Conservation (phyloP, 208 protist genomes). For the Leishmania guyanensis region DNA sequence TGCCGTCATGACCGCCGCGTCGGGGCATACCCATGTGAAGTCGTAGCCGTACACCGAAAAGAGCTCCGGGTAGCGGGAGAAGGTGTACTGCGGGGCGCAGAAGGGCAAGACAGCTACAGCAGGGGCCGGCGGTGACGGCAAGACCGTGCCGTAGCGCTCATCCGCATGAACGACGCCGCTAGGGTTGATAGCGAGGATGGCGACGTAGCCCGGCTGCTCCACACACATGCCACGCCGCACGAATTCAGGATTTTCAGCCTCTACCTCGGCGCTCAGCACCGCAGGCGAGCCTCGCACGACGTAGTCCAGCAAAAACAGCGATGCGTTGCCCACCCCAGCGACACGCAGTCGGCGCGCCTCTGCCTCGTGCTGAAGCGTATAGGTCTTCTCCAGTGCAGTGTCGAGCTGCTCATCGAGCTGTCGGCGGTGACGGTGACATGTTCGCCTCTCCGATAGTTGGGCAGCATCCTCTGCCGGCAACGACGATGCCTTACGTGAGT, state of each 20-base stretch:
- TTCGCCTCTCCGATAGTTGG: neutral
- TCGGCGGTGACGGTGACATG: neutral
- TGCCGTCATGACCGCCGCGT: slow-evolving; percentile 33
- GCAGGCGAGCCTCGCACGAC: slow-evolving; percentile 34
- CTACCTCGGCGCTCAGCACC: slow-evolving; percentile 25
- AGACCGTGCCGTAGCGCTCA: slow-evolving; percentile 38
- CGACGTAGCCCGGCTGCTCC: slow-evolving; percentile 32
- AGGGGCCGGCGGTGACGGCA: slow-evolving; percentile 40
- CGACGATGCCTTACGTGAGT: neutral
- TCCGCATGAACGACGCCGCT: slow-evolving; percentile 48
- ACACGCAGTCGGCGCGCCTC: slow-evolving; percentile 27
- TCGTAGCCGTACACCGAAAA: slow-evolving; percentile 65
- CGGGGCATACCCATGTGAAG: slow-evolving; percentile 63
- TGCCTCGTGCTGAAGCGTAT: slow-evolving; percentile 28
- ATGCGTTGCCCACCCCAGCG: slow-evolving; percentile 40
- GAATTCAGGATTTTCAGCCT: slow-evolving; percentile 58
- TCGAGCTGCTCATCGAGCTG: slow-evolving; percentile 35
- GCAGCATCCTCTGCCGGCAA: neutral
- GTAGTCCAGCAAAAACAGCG: slow-evolving; percentile 57
- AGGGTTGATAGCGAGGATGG: slow-evolving; percentile 67
- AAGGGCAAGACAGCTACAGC: slow-evolving; percentile 75
- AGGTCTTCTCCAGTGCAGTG: slow-evolving; percentile 15
- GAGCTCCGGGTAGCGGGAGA: slow-evolving; percentile 77
- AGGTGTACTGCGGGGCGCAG: slow-evolving; percentile 67
- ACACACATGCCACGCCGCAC: slow-evolving; percentile 64